phyloP scores from a whole-genome alignment of 1,284 basidiomycete species.

The Malassezia sympodialis region DNA sequence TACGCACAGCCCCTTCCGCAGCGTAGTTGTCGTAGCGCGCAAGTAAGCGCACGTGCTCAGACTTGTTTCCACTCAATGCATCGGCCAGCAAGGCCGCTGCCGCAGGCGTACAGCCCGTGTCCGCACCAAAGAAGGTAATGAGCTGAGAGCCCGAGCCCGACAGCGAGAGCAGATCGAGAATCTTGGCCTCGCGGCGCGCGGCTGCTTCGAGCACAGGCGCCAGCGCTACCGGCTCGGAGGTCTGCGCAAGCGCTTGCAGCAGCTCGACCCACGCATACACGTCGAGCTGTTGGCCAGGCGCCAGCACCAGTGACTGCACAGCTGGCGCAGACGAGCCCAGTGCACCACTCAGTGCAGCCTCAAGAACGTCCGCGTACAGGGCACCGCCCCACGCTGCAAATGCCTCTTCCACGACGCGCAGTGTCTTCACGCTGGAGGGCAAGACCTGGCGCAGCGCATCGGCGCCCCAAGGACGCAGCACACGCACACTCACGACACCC shows the following conservation, averaged over 20 bases:
- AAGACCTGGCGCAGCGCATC: constrained; percentile 30
- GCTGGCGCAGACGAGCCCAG: constrained; percentile 19
- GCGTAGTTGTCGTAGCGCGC: constrained; percentile 45
- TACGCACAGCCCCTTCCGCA: constrained; percentile 35
- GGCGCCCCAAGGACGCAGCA: constrained; percentile 36
- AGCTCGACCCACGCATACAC: constrained; percentile 29
- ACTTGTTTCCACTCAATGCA: constrained; percentile 27
- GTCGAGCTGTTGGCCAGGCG: constrained; percentile 27
- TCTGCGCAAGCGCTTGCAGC: constrained; percentile 22
- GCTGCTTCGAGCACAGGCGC: constrained; percentile 23
- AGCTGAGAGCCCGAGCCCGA: constrained; percentile 23
- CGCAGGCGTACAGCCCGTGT: constrained; percentile 30
- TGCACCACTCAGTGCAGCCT: constrained; percentile 23
- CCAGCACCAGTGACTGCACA: constrained; percentile 28
- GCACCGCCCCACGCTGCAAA: constrained; percentile 20
- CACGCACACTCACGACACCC: constrained; percentile 35
- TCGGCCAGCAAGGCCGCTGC: constrained; percentile 32
- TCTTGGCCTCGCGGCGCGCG: constrained; percentile 6
- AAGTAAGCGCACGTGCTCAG: constrained; percentile 30
- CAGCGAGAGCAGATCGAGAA: constrained; percentile 26
- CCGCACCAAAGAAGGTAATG: constrained; percentile 40
- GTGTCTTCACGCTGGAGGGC: constrained; percentile 29
- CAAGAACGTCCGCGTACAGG: constrained; percentile 37
- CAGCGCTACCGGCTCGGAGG: constrained; percentile 21
- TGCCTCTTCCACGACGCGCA: constrained; percentile 44